phyloP scores from a whole-genome alignment of 1,284 basidiomycete genomes.

The Leccinum variabile region DNA sequence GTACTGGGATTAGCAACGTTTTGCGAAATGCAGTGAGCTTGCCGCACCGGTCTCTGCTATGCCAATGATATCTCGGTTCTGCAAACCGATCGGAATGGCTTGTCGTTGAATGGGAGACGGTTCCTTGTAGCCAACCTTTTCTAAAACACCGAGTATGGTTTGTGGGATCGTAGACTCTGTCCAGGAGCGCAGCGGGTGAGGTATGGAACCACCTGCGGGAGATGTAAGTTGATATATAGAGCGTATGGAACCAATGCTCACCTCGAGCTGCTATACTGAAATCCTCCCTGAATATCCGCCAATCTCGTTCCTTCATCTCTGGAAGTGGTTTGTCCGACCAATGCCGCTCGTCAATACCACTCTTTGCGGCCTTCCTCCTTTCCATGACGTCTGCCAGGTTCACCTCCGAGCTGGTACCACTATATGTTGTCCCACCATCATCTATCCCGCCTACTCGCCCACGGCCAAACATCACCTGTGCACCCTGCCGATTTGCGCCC shows the following conservation, averaged over 20 bases:
- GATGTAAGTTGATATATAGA: conserved; percentile 3
- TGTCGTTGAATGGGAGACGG: conserved; percentile 97
- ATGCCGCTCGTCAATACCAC: conserved; percentile 87
- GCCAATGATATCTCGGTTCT: conserved; percentile 96
- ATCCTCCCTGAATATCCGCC: conserved; percentile 99
- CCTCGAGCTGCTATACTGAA: conserved; percentile 93
- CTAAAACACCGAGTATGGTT: conserved; percentile 81
- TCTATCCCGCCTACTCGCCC: conserved; percentile 85
- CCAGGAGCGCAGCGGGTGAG: conserved; percentile 92
- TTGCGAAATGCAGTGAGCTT: not conserved
- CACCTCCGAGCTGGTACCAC: conserved; percentile 36
- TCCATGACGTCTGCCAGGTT: conserved; percentile 81
- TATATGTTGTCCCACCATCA: conserved; percentile 50
- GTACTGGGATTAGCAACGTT: conserved; percentile 13
- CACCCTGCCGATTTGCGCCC: conserved; percentile 70
- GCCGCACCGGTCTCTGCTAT: conserved; percentile 91
- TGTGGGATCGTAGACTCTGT: conserved; percentile 82
- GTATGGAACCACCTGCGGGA: conserved; percentile 83
- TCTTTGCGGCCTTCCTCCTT: conserved; percentile 77
- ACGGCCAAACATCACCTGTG: conserved; percentile 84
- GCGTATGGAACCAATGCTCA: conserved; percentile 31
- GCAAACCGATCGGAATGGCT: conserved; percentile 95
- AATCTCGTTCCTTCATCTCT: conserved; percentile 98
- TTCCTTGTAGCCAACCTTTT: conserved; percentile 92
- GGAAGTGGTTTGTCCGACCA: conserved; percentile 94